Base-by-base conservation (phyloP, 306 rosid genomes). In the Citrullus mucosospermus region DNA sequence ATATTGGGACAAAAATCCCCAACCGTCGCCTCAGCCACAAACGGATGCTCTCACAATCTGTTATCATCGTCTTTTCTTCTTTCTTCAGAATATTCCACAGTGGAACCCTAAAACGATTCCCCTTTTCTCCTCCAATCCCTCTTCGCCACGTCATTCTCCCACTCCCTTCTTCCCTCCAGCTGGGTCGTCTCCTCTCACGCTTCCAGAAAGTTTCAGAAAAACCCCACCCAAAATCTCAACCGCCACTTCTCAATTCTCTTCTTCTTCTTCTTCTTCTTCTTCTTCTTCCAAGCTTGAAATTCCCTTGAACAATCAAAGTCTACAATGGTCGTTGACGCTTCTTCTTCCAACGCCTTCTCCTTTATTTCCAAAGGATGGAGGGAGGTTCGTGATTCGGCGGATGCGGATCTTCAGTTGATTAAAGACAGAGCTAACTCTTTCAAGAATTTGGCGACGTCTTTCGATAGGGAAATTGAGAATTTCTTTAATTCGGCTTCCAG, bases 381-480 rank as follows among this genome's bases (percentile, higher is more conserved):
- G 60, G 98, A 92, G 80, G 97, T 95, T 81, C 92, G 93, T 11
- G 90, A 92, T 87, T 95, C 98, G 39, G 96, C 98, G 1, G 96
- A 95, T 56, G 99, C 99, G 77, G 99, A 96, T 89, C 89, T 96
- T 79, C 96, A 84, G 0, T 58, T 92, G 78, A 91, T 96, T 90
- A 85, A 83, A 30, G 93, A 88, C 90, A 91, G 99, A 75, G 99
- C 99, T 46, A 96, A 91, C 57, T 91, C 97, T 58, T 89, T 94
- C 84, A 91, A 87, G 85, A 91, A 92, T 86, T 84, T 96, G 6
- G 98, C 99, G 1, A 89, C 88, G 18, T 92, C 99, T 2, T 87
- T 96, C 32, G 99, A 96, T 89, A 90, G 99, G 1, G 98, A 92
- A 84, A 87, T 96, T 2, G 99, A 92, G 87, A 91, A 91, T 78